phyloP scores from a whole-genome alignment of 352 stramenopile species.

The Phytophthora crassamura region DNA sequence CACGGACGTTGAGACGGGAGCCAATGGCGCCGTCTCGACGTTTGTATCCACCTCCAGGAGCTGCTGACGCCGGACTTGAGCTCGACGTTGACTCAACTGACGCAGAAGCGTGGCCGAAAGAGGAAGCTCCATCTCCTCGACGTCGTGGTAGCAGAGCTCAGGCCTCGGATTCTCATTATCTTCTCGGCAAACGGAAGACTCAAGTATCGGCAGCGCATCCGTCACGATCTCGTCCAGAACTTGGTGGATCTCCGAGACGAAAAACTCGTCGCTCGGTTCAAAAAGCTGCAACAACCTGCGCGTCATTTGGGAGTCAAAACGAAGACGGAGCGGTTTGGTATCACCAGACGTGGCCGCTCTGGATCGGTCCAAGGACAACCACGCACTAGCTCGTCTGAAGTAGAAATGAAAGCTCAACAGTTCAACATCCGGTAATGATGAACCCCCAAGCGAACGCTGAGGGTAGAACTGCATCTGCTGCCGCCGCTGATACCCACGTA shows the following conservation, averaged over 20 bases:
- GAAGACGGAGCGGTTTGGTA: conserved; percentile 27
- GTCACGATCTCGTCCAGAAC: conserved; percentile 41
- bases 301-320: conserved; percentile 52
- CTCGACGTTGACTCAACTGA: conserved; percentile 53
- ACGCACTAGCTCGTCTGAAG: conserved; percentile 53
- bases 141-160: conserved; percentile 41
- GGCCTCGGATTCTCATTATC: conserved; percentile 23
- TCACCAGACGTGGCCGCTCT: background rate
- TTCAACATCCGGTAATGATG: background rate
- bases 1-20: background rate
- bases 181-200: conserved; percentile 24
- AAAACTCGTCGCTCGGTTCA: conserved; percentile 38
- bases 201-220: conserved; percentile 46
- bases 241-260: conserved; percentile 31
- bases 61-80: conserved; percentile 51
- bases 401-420: conserved; percentile 40
- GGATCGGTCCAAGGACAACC: conserved; percentile 31
- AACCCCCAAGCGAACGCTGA: conserved; percentile 12
- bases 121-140: conserved; percentile 63
- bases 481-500: conserved; percentile 27
- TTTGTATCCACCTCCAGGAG: conserved; percentile 31
- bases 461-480: conserved; percentile 33
- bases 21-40: background rate
- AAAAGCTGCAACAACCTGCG: conserved; percentile 52
- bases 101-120: conserved; percentile 45